Evolutionary conservation across 208 protist genomes (phyloP).

Genomic region (Polymyxa betae): DNA sequence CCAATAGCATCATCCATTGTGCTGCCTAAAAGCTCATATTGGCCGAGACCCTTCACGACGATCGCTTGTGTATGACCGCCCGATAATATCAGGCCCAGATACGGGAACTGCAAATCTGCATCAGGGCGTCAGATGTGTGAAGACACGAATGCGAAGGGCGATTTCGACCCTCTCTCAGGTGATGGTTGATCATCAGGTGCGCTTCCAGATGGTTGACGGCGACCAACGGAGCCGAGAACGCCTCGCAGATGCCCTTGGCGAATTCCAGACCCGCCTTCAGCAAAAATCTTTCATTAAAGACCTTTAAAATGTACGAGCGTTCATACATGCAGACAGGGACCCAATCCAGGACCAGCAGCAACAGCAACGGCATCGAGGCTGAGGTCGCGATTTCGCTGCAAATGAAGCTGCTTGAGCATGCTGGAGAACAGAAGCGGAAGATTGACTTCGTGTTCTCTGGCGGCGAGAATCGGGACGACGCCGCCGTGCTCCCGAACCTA

Average conservation of each 20-base stretch:
- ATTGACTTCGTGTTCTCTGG: background rate
- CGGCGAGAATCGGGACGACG: slow-evolving; percentile 33
- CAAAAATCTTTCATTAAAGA: background rate
- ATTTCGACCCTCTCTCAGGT: background rate
- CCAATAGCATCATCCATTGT: slow-evolving; percentile 24
- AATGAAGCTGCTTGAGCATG: background rate
- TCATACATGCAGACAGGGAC: slow-evolving; percentile 18
- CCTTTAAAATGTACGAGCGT: background rate
- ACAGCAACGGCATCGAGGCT: slow-evolving; percentile 30
- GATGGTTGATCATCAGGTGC: slow-evolving; percentile 4
- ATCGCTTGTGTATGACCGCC: slow-evolving; percentile 8
- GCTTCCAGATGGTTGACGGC: slow-evolving; percentile 43
- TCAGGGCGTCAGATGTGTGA: background rate
- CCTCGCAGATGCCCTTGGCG: slow-evolving; percentile 21
- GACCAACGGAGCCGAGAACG: background rate
- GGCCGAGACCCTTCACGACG: background rate
- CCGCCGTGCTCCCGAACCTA: slow-evolving; percentile 25
- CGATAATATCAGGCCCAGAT: slow-evolving; percentile 23
- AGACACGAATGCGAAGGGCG: background rate
- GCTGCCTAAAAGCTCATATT: slow-evolving; percentile 5
- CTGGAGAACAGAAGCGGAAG: background rate
- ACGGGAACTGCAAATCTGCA: background rate
- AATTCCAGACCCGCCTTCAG: background rate
- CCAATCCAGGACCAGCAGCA: background rate
- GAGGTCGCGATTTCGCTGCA: background rate